These are phyloP conservation scores for Lanzia echinophila DNA, from an alignment of 2,329 filamentous ascomycete species.

Conservation along the genomic window DNA sequence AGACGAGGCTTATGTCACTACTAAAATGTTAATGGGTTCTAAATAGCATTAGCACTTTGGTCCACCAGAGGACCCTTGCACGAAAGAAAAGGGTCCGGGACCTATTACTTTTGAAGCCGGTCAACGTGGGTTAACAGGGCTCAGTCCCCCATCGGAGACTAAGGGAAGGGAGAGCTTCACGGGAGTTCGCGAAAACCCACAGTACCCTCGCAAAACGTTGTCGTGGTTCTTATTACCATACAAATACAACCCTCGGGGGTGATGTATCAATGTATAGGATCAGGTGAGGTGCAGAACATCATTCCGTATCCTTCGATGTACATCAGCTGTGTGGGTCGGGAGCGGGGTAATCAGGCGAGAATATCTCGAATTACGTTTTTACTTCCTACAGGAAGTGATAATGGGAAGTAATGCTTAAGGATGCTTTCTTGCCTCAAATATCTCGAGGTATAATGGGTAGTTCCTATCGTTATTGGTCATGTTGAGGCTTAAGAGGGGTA, in stretches of 20 bases:
- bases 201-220: neutral
- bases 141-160: neutral
- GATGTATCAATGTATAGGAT: neutral
- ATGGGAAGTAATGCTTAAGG: neutral
- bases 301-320: neutral
- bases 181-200: neutral
- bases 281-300: slow-evolving; percentile 3
- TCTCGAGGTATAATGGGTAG: neutral
- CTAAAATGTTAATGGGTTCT: too few species aligned
- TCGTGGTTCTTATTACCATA: slow-evolving; percentile 4
- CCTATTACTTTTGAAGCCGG: neutral
- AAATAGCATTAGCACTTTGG: too few species aligned
- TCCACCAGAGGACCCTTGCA: too few species aligned
- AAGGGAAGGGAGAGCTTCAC: neutral
- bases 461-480: slow-evolving; percentile 1
- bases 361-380: neutral
- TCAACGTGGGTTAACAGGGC: neutral
- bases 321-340: neutral
- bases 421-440: neutral
- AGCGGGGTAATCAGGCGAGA: slow-evolving; percentile 3
- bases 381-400: neutral
- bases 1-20: neutral
- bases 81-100: too few species aligned
- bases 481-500: slow-evolving; percentile 1
- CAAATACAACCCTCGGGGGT: neutral